phyloP scores from a whole-genome alignment of 73 alveolate species.

The Breviolum minutum region DNA sequence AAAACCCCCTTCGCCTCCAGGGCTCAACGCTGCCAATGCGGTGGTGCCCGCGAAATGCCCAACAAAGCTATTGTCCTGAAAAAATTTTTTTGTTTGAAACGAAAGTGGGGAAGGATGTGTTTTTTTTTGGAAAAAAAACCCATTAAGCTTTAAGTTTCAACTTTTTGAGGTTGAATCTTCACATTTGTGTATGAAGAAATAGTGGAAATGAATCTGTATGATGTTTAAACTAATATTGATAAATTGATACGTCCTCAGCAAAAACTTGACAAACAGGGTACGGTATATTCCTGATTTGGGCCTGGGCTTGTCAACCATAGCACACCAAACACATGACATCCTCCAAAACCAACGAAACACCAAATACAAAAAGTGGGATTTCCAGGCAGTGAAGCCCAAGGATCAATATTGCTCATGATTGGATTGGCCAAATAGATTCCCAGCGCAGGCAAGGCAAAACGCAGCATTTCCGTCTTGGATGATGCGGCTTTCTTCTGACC shows the following conservation, averaged over 20 bases:
- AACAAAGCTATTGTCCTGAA: conserved; percentile 86
- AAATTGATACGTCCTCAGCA: no score
- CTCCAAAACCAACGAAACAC: background rate
- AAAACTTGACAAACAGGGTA: no score
- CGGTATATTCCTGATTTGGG: no score
- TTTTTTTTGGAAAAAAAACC: no score
- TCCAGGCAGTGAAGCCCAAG: background rate
- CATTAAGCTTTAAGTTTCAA: background rate
- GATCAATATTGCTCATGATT: conserved; percentile 89
- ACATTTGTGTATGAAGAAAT: no score
- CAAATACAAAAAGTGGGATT: background rate
- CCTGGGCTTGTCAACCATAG: no score
- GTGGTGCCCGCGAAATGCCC: conserved; percentile 90
- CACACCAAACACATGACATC: no score
- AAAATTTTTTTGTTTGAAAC: background rate
- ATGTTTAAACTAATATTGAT: no score
- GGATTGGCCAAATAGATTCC: conserved; percentile 94
- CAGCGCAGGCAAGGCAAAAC: conserved; percentile 84
- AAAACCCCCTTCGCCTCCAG: conserved; percentile 26
- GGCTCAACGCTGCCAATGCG: conserved; percentile 88
- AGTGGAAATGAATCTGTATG: no score
- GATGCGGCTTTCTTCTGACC: conserved; percentile 83
- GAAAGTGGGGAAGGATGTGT: no score
- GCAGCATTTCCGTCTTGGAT: conserved; percentile 85
- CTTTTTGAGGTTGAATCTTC: background rate